phyloP scores from a whole-genome alignment of 2,329 filamentous ascomycete genomes.

The Diaporthe velutina region DNA sequence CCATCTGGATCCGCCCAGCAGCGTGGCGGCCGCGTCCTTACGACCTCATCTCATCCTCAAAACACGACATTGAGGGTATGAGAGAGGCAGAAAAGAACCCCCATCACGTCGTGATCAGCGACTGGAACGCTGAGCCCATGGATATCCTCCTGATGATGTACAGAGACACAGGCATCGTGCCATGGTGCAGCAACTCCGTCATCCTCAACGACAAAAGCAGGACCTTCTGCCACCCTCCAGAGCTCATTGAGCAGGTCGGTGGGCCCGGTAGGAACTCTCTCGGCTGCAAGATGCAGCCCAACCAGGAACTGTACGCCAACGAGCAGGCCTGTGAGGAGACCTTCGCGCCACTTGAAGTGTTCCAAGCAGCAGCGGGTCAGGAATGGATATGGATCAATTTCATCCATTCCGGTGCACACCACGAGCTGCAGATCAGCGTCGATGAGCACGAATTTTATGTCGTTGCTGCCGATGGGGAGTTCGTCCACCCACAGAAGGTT shows the following conservation, averaged over 20 bases:
- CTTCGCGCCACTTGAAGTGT: slow-evolving; percentile 37
- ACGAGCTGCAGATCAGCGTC: slow-evolving; percentile 39
- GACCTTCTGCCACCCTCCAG: slow-evolving; percentile 37
- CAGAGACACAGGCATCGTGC: slow-evolving; percentile 39
- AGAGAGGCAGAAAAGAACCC: slow-evolving; percentile 38
- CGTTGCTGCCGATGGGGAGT: slow-evolving; percentile 40
- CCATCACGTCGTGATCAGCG: slow-evolving; percentile 39
- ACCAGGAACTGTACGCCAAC: slow-evolving; percentile 35
- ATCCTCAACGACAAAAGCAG: slow-evolving; percentile 39
- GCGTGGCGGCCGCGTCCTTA: slow-evolving; percentile 40
- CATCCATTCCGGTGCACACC: slow-evolving; percentile 41
- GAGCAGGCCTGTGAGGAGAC: slow-evolving; percentile 38
- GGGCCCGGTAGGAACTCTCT: slow-evolving; percentile 37
- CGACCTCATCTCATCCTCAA: slow-evolving; percentile 35
- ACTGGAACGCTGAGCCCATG: slow-evolving; percentile 41
- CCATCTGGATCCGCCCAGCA: slow-evolving; percentile 40
- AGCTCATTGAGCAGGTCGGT: slow-evolving; percentile 33
- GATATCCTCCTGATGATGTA: slow-evolving; percentile 41
- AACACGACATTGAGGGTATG: slow-evolving; percentile 34
- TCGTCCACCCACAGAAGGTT: slow-evolving; percentile 40
- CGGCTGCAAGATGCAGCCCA: slow-evolving; percentile 35
- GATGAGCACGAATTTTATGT: slow-evolving; percentile 42
- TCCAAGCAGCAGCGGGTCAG: slow-evolving; percentile 31
- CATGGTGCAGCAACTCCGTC: slow-evolving; percentile 40
- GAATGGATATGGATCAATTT: slow-evolving; percentile 42